Conservation (phyloP, 352 stramenopile species). For the Globisporangium heterothallicum region DNA sequence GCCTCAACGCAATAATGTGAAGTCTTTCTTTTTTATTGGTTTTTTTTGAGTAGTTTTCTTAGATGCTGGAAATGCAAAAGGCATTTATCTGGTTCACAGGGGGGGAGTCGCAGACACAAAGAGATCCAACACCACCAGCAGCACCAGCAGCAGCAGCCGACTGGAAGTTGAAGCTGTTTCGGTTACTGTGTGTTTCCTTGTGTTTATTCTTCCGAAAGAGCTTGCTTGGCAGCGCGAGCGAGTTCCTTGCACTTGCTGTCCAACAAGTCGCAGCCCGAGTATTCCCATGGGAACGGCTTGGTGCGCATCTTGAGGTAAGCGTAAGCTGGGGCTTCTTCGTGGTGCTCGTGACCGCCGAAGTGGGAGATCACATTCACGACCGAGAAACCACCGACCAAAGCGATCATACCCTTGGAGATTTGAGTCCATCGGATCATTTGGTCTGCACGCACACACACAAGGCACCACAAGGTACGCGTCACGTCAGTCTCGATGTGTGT, state of each 20-base stretch:
- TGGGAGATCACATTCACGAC: conserved; percentile 50
- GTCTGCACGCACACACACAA: conserved; percentile 23
- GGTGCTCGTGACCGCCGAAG: conserved; percentile 40
- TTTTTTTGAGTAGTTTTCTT: conserved; percentile 1
- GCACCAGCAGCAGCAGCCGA: background rate
- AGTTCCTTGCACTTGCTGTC: conserved; percentile 69
- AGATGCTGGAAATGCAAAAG: conserved; percentile 9
- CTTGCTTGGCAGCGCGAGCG: conserved; percentile 59
- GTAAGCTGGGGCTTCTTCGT: conserved; percentile 59
- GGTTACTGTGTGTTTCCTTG: background rate
- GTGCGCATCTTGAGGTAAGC: conserved; percentile 85
- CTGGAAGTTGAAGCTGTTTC: background rate
- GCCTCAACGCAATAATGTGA: background rate
- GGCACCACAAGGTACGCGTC: too few relatives aligned
- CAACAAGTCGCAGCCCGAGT: conserved; percentile 76
- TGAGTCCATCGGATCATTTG: conserved; percentile 83
- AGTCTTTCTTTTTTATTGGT: conserved; percentile 5
- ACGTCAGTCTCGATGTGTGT: background rate
- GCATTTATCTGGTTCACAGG: conserved; percentile 6
- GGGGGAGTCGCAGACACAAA: background rate
- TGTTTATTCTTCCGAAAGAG: conserved; percentile 25
- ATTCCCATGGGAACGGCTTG: conserved; percentile 83
- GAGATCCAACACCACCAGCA: background rate
- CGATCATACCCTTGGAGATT: conserved; percentile 85
- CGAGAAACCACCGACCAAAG: conserved; percentile 45